Base-by-base conservation (phyloP, 2,329 filamentous ascomycete genomes). In the Fusarium devonianum region DNA sequence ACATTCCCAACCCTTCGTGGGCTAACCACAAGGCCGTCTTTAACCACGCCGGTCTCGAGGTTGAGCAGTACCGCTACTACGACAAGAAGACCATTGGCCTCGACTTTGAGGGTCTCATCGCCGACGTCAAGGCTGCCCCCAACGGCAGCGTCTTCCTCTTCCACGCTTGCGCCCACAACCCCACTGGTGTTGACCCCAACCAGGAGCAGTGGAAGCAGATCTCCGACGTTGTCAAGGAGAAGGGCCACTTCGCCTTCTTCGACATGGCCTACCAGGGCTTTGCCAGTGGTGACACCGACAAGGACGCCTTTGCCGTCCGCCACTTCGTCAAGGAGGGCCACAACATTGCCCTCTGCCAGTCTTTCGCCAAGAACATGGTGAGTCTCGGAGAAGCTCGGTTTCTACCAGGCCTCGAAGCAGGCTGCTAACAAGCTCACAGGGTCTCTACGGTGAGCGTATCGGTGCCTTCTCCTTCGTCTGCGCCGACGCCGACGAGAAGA, bases 211-310 rank as follows among this genome's bases (percentile, higher is more conserved):
- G 93, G 93, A 85, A 85, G 76, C 81, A 93, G 78, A 94, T 99
- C 73, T 90, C 89, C 75, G 78, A 88, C 54, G 89, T 88, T 55
- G 86, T 96, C 75, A 95, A 95, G 84, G 83, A 85, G 71, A 86
- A 89, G 73, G 86, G 82, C 39, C 93, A 97, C 83, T 96, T 88
- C 73, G 87, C 91, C 67, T 97, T 99, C 85, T 99, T 97, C 79
- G 93, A 97, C 76, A 97, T 97, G 92, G 93, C 93, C 60, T 99
- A 99, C 83, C 93, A 99, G 79, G 93, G 93, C 67, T 97, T 99
- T 70, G 93, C 93, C 66, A 94, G 88, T 60, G 93, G 93, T 64
- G 85, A 96, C 77, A 94, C 90, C 60, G 85, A 95, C 80, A 87
- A 87, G 75, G 93, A 99, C 72, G 94, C 94, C 59, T 97, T 93